Evolutionary conservation across 176 grass and related monocot species (phyloP), one percentile per base, ranked within the genome.

Genomic region (Panicum miliaceum): DNA sequence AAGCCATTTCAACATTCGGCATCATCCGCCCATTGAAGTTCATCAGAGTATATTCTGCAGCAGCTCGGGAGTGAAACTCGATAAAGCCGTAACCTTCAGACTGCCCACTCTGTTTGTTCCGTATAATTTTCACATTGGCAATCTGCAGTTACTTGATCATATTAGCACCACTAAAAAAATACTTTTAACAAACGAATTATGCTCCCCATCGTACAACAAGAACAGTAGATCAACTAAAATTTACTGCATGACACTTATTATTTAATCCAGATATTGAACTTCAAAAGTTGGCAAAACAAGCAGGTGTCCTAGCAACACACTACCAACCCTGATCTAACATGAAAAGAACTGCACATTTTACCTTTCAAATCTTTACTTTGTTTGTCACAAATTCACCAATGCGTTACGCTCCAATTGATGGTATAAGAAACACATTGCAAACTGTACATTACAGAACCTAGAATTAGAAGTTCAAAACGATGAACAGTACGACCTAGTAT

Each of bases 71-170:
- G 62, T 81, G 75, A 66, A 97, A 97, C 72, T 97, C 95, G 69
- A 97, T 85, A 77, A 97, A 97, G 32, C 95, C 95, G 78, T 97
- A 97, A 53, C 95, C 90, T 80, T 97, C 95, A 51, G 95, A 84
- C 7, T 93, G 90, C 25, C 89, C 90, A 35, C 16, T 94, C 79
- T 94, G 92, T 82, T 93, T 97, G 86, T 94, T 97, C 25, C 88
- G 89, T 37, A 97, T 97, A 60, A 94, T 85, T 86, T 97, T 97
- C 37, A 97, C 86, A 12, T 60, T 78, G 83, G 81, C 40, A 50
- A 97, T 89, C 95, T 97, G 80, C 41, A 76, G 78, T 68, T 76
- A 64, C 27, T 47, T 61, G 81, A 29, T 72, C 72, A 18, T 19
- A 63, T 88, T 68, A 84, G 53, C 62, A 51, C 76, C 50, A 56